A percentile compares a stretch with the other conserved stretches of the same genome.
Conservation (phyloP, 2,329 filamentous ascomycete genomes). For the Coniochaeta sp. region DNA sequence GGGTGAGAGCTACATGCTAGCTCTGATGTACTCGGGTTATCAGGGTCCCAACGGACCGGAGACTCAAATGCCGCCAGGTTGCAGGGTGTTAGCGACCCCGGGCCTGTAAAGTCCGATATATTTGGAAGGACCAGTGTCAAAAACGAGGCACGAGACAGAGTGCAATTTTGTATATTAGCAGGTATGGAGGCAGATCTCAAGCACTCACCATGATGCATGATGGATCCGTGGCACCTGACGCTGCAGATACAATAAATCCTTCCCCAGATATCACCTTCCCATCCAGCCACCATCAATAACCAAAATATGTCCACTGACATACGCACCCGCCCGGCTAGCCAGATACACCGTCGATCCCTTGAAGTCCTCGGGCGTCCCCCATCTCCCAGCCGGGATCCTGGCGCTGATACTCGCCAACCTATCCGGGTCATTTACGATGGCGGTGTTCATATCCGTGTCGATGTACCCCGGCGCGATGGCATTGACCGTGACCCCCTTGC, state of each 20-base stretch:
- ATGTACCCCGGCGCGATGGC: slow-evolving; percentile 87
- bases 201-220: neutral
- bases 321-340: slow-evolving; percentile 67
- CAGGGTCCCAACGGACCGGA: no score
- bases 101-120: neutral
- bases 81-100: no score
- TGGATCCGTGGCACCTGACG: neutral
- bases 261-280: slow-evolving; percentile 56
- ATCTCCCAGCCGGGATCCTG: slow-evolving; percentile 75
- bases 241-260: neutral
- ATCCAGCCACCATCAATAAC: slow-evolving; percentile 92
- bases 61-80: no score
- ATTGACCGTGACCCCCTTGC: slow-evolving; percentile 76
- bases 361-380: slow-evolving; percentile 81
- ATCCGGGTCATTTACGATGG: slow-evolving; percentile 64
- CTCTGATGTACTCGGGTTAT: no score
- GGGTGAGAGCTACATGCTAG: neutral
- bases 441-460: slow-evolving; percentile 89
- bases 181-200: neutral
- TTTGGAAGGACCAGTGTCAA: neutral
- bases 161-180: neutral
- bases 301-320: slow-evolving; percentile 75
- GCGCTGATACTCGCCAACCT: slow-evolving; percentile 67
- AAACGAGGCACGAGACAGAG: neutral
- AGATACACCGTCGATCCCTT: slow-evolving; percentile 75